phyloP scores from a whole-genome alignment of 371 early-diverging fungal genomes.

The Mucor piriformis region DNA sequence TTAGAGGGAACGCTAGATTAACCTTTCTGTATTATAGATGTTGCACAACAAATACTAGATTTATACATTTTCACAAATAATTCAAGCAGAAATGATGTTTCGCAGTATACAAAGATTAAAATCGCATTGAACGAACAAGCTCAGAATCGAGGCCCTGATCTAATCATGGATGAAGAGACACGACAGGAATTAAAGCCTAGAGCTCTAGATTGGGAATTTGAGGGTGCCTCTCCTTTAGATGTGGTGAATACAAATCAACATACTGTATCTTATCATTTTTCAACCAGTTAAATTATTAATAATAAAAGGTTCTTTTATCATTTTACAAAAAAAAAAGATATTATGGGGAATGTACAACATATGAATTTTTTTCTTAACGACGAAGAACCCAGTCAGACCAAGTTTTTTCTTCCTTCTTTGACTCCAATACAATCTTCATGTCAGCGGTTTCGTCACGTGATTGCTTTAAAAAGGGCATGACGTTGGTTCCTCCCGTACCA shows the following conservation, averaged over 20 bases:
- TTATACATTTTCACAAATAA: constrained; percentile 45
- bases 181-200: constrained; percentile 29
- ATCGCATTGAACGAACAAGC: constrained; percentile 59
- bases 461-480: constrained; percentile 85
- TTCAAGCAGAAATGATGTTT: constrained; percentile 32
- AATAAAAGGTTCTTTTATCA: background rate
- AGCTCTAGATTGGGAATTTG: constrained; percentile 33
- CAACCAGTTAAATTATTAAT: constrained; percentile 1
- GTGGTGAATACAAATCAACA: constrained; percentile 51
- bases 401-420: constrained; percentile 15
- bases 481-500: constrained; percentile 96
- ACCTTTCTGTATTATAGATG: too few species aligned
- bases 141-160: constrained; percentile 41
- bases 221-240: constrained; percentile 33
- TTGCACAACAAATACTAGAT: constrained; percentile 63
- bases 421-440: constrained; percentile 21
- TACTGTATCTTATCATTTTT: constrained; percentile 52
- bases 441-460: constrained; percentile 64
- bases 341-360: background rate
- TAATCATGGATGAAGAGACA: constrained; percentile 34
- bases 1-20: too few species aligned
- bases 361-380: constrained; percentile 23
- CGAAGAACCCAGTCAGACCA: constrained; percentile 38
- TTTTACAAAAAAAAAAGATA: background rate
- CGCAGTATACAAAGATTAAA: constrained; percentile 54